These are phyloP conservation scores for Vitis labrusca DNA, from an alignment of 164 flowering plant genomes.

Conservation along the genomic window DNA sequence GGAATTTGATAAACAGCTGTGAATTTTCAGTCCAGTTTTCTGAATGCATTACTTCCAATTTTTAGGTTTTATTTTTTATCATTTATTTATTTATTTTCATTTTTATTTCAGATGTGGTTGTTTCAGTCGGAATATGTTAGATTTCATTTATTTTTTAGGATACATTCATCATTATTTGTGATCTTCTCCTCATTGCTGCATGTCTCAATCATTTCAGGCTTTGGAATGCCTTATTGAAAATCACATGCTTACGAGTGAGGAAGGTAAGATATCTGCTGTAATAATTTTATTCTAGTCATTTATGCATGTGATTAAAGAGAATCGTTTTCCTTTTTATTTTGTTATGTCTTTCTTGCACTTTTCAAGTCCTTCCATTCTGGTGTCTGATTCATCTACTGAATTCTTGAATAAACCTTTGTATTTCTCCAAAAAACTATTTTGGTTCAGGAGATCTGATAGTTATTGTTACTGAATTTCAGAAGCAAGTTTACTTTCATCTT, in stretches of 20 bases:
- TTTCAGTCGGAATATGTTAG: no score
- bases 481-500: conserved; percentile 60
- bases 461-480: conserved; percentile 48
- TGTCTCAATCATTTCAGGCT: conserved; percentile 51
- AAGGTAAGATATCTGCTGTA: conserved; percentile 50
- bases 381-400: not conserved
- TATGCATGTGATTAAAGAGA: not conserved
- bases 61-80: not conserved
- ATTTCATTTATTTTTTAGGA: not conserved
- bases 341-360: not conserved
- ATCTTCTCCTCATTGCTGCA: not conserved
- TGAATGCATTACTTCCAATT: not conserved
- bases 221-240: conserved; percentile 90
- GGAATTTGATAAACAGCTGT: not conserved
- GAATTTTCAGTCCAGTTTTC: not conserved
- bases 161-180: not conserved
- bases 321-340: no score
- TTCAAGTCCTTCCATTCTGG: not conserved
- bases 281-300: not conserved
- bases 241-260: conserved; percentile 92
- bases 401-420: no score
- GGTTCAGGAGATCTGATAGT: not conserved
- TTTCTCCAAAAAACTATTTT: not conserved
- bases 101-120: not conserved
- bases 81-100: not conserved